These are phyloP conservation scores for Rhynchosporium graminicola DNA, from an alignment of 2,329 filamentous ascomycete genomes.

Conservation along the genomic window DNA sequence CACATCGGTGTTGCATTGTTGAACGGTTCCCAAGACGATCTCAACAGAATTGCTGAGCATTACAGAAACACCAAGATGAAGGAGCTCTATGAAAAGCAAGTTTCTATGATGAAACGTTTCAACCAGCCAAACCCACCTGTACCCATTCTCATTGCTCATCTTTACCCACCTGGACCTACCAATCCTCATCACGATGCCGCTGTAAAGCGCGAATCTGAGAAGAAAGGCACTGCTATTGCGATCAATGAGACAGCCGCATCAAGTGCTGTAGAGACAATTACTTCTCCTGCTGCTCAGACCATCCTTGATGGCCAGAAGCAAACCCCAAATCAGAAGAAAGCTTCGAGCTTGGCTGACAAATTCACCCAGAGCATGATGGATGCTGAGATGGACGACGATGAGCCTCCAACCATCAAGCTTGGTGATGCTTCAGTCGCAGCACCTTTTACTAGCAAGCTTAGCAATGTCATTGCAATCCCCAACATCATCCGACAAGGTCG, in stretches of 20 bases:
- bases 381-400: conserved; percentile 77
- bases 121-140: conserved; percentile 92
- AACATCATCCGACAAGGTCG: conserved; percentile 98
- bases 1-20: conserved; percentile 95
- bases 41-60: conserved; percentile 90
- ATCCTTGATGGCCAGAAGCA: conserved; percentile 58
- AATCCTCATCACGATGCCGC: conserved; percentile 97
- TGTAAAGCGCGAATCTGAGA: conserved; percentile 79
- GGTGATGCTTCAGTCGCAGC: conserved; percentile 96
- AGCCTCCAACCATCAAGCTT: conserved; percentile 94
- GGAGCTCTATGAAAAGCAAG: conserved; percentile 97
- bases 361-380: conserved; percentile 88
- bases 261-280: conserved; percentile 62
- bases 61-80: conserved; percentile 96
- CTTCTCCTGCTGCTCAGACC: conserved; percentile 64
- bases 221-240: conserved; percentile 66
- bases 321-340: conserved; percentile 69
- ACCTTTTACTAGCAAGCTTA: conserved; percentile 95
- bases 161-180: conserved; percentile 85
- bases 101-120: conserved; percentile 88
- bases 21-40: conserved; percentile 89
- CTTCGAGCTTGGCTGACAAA: conserved; percentile 80
- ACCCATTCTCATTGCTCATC: conserved; percentile 86
- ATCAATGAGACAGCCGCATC: conserved; percentile 51
- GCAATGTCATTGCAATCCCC: conserved; percentile 93